A percentile compares a stretch with the other conserved stretches of the same genome.
These are phyloP conservation scores for Buddleja alternifolia DNA, from an alignment of 257 asterid genomes.

Conservation along the genomic window DNA sequence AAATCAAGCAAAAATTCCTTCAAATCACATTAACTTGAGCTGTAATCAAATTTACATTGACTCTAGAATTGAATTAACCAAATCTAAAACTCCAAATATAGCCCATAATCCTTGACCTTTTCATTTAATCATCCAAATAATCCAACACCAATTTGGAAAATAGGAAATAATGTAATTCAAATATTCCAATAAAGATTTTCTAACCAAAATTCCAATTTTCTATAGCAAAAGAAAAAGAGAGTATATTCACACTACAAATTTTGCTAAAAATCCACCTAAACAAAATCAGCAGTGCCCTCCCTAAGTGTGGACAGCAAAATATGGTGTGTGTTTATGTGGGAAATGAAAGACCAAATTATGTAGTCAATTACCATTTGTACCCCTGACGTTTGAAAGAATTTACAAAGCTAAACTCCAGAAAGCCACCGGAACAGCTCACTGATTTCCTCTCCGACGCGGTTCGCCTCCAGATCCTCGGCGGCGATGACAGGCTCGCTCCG, in stretches of 20 bases:
- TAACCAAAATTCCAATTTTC: constrained; percentile 9
- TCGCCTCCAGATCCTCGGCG: constrained; percentile 73
- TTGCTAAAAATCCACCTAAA: constrained; percentile 41
- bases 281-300: neutral
- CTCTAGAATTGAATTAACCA: constrained; percentile 6
- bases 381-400: constrained; percentile 39
- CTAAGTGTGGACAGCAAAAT: constrained; percentile 41
- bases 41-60: neutral
- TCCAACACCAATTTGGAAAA: neutral
- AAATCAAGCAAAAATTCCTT: too few species aligned
- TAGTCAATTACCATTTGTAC: constrained; percentile 37
- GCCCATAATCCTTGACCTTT: constrained; percentile 11
- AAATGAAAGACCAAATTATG: constrained; percentile 15
- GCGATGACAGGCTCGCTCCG: constrained; percentile 60
- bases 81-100: constrained; percentile 28
- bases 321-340: constrained; percentile 15
- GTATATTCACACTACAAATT: constrained; percentile 28
- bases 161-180: constrained; percentile 12
- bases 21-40: constrained; percentile 10
- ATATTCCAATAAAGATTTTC: constrained; percentile 6
- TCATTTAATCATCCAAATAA: constrained; percentile 16
- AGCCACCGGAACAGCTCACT: constrained; percentile 93
- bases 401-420: constrained; percentile 64
- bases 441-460: constrained; percentile 84
- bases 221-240: neutral